Conservation (phyloP, 1,139 yeast species). For the Ogataea hybrid region DNA sequence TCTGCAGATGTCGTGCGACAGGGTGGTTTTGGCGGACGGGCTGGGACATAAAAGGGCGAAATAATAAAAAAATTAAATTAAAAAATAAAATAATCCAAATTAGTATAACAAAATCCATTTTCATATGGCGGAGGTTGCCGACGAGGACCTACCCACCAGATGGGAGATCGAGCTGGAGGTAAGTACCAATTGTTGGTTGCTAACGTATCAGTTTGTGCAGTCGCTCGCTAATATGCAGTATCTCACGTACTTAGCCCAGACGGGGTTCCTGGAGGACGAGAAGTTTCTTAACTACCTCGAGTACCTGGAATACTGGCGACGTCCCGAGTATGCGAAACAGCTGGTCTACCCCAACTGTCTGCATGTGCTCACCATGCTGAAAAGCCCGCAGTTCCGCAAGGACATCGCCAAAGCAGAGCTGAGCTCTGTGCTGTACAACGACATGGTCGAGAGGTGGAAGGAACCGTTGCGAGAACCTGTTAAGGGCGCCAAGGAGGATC, state of each 20-base stretch:
- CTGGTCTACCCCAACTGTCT: conserved; percentile 71
- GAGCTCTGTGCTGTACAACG: conserved; percentile 63
- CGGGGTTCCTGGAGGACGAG: conserved; percentile 59
- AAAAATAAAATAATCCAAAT: no score
- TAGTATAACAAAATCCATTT: neutral
- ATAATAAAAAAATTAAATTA: neutral
- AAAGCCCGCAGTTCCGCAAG: conserved; percentile 53
- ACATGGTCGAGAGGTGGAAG: conserved; percentile 75
- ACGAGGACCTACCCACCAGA: conserved; percentile 54
- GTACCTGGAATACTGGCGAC: conserved; percentile 73
- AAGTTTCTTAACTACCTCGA: conserved; percentile 62
- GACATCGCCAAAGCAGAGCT: conserved; percentile 56
- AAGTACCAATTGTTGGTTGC: conserved; percentile 19
- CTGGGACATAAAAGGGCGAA: neutral
- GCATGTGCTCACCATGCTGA: conserved; percentile 59
- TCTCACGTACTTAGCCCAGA: conserved; percentile 71
- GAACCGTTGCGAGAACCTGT: conserved; percentile 26
- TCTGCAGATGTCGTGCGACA: conserved; percentile 13
- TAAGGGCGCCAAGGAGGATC: neutral
- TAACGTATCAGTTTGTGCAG: conserved; percentile 56
- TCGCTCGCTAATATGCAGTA: conserved; percentile 79
- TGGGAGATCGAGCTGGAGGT: conserved; percentile 81
- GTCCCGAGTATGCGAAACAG: conserved; percentile 62
- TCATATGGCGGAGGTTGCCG: conserved; percentile 4
- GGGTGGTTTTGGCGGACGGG: conserved; percentile 7